Base-by-base conservation (phyloP, 2,329 filamentous ascomycete species). In the Aspergillus sp. region DNA sequence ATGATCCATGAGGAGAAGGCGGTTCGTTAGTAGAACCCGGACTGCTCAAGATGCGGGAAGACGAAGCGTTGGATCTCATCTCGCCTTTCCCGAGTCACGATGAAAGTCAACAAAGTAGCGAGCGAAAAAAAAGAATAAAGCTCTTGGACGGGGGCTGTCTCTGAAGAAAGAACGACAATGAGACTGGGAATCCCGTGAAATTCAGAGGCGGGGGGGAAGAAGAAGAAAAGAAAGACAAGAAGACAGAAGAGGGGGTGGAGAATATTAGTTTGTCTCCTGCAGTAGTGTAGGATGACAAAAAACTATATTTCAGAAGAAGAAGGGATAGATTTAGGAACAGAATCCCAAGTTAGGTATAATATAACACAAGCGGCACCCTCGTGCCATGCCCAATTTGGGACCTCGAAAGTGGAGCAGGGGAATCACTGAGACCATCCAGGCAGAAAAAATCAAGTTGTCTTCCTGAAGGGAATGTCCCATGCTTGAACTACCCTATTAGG, bases 1-100 rank as follows among this genome's bases (percentile, higher is more conserved):
- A 83, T 5, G 84, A 86, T 13, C 76, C 78, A 55, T 80, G 76
- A 59, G 74, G 76, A 9, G 82, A 84, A 45, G 80, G 78, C 27
- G 73, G 74, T 17, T 70, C 74, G 41, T 74, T 77, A 13, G 66
- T 66, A 32, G 68, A 70, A 41, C 57, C 60, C 27, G 68, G 65
- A 53, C 68, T 71, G 52, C 65, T 67, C 44, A 63, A 54, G 48
- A 57, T 52, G 45, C 54, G 60, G 51, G 60, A 59, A 50, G 60
- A 59, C 44, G 55, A 60, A 30, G 55, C 53, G 47, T 56, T 58
- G 41, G 55, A 45, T 43, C 54, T 61, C 63, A 63, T 64, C n/a
- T 35, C 50, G 37, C 15, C 37, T 20, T 22, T 12, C 10, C 10
- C 9, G 19, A 19, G 17, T 10, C 19, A 13, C 12, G 13, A 35